Conservation (phyloP, 768 basidiomycete species). For the Wakefieldia striispora region DNA sequence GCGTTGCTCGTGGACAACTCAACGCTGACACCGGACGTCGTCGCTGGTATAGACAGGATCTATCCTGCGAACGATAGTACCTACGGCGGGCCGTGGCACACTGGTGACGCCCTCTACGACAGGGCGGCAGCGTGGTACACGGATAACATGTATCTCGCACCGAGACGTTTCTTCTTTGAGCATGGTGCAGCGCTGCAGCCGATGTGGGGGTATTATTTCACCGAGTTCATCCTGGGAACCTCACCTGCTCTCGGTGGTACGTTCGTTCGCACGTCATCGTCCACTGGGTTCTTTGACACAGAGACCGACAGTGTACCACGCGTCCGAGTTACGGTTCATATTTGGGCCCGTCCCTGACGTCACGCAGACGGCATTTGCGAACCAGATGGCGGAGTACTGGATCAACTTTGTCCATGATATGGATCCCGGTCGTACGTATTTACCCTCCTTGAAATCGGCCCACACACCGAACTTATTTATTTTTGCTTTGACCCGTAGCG, state of each 20-base stretch:
- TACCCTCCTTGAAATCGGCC: background rate
- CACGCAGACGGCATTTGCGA: constrained; percentile 45
- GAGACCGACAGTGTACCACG: constrained; percentile 15
- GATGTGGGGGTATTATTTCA: constrained; percentile 54
- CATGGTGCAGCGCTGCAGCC: constrained; percentile 46
- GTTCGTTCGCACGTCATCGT: constrained; percentile 4
- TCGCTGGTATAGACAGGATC: constrained; percentile 37
- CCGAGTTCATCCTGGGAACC: constrained; percentile 57
- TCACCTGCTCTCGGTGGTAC: constrained; percentile 47
- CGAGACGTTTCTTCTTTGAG: constrained; percentile 49
- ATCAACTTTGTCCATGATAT: constrained; percentile 57
- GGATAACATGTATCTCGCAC: constrained; percentile 53
- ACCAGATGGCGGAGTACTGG: constrained; percentile 50
- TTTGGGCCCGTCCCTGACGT: constrained; percentile 43
- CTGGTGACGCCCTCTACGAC: constrained; percentile 59
- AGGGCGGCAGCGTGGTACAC: constrained; percentile 57
- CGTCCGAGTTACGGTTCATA: constrained; percentile 12
- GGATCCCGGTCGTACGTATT: constrained; percentile 48
- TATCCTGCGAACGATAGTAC: constrained; percentile 50
- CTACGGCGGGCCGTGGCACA: constrained; percentile 52
- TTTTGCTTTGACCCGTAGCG: background rate
- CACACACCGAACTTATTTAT: background rate
- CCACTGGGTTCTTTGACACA: background rate
- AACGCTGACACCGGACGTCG: constrained; percentile 26
- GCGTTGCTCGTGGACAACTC: constrained; percentile 51